These are phyloP conservation scores for Mikania micrantha DNA, from an alignment of 129 eudicot genomes.

Conservation along the genomic window DNA sequence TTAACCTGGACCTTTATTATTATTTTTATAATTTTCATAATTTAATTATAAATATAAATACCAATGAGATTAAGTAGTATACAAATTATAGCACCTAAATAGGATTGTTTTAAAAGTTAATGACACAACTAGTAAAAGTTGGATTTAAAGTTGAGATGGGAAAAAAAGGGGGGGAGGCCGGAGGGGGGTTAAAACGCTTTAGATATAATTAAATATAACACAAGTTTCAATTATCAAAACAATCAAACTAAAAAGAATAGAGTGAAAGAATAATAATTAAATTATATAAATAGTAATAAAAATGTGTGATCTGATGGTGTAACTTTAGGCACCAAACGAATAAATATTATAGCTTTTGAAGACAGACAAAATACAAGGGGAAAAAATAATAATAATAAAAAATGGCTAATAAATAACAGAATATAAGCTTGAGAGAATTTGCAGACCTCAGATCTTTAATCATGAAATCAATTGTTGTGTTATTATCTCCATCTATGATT, in stretches of 20 bases:
- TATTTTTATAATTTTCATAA: neutral
- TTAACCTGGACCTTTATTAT: neutral
- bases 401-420: slow-evolving; percentile 21
- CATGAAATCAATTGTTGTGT: neutral
- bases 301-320: slow-evolving; percentile 5
- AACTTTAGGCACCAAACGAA: slow-evolving; percentile 17
- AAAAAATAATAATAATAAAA: neutral
- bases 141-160: no score
- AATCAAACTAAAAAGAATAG: neutral
- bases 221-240: neutral
- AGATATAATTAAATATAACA: neutral
- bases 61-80: no score
- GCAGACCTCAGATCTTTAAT: slow-evolving; percentile 23
- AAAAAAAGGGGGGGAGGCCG: no score
- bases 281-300: slow-evolving; percentile 12
- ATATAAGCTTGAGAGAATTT: slow-evolving; percentile 22
- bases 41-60: neutral
- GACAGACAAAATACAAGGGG: slow-evolving; percentile 15
- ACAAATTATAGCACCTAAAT: no score
- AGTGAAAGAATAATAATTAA: slow-evolving; percentile 13
- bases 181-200: no score
- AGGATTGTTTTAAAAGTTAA: no score
- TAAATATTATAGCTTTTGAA: slow-evolving; percentile 15
- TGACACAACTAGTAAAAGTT: no score
- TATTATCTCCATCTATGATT: slow-evolving; percentile 37